Evolutionary conservation across 208 protist species (phyloP).

Genomic region (Herpetomonas samuelpessoai): DNA sequence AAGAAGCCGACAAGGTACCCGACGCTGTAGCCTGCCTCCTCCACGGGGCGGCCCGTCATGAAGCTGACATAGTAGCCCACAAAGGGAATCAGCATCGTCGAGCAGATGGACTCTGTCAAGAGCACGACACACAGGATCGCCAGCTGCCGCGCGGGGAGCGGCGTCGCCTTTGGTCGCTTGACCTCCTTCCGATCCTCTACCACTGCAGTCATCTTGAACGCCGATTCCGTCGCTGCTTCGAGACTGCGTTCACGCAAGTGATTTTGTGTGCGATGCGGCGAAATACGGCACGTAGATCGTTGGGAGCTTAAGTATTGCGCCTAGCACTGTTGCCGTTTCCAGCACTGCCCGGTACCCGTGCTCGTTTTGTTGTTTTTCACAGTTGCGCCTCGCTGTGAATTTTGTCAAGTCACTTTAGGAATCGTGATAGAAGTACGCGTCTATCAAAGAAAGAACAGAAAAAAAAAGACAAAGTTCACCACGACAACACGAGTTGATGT

Average conservation of each 20-base stretch:
- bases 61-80: constrained; percentile 40
- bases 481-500: too few relatives aligned
- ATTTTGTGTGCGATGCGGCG: too few relatives aligned
- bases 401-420: background rate
- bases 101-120: constrained; percentile 51
- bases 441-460: background rate
- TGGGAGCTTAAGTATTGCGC: too few relatives aligned
- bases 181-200: too few relatives aligned
- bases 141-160: constrained; percentile 44
- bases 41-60: constrained; percentile 22
- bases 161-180: constrained; percentile 21
- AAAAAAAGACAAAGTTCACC: background rate
- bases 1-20: constrained; percentile 49
- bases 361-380: background rate
- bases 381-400: background rate
- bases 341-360: background rate
- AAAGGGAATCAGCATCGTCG: constrained; percentile 58
- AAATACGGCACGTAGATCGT: too few relatives aligned
- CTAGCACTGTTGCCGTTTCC: too few relatives aligned
- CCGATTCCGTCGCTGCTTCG: too few relatives aligned
- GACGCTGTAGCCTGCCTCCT: constrained; percentile 42
- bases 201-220: too few relatives aligned
- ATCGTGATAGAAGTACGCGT: too few relatives aligned
- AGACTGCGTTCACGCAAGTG: too few relatives aligned
- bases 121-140: constrained; percentile 34